Evolutionary conservation across 805 yeast species (phyloP).

Genomic region (Teunomyces barrocoloradensis): DNA sequence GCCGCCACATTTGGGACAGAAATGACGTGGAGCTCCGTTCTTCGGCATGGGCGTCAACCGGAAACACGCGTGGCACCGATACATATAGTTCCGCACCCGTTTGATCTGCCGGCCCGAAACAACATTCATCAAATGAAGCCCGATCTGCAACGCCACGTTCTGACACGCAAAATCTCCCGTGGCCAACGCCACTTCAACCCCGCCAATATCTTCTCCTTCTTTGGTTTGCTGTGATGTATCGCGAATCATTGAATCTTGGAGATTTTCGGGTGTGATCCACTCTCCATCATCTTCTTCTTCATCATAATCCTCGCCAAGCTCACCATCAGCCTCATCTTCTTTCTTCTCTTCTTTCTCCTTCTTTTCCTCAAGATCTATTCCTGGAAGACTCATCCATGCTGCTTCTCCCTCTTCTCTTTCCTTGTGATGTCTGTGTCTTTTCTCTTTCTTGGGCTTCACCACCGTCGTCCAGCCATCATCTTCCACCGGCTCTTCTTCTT

Average conservation of each 20-base stretch:
- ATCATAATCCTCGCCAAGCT: slow-evolving; percentile 49
- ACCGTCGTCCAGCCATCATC: slow-evolving; percentile 25
- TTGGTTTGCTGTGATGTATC: slow-evolving; percentile 60
- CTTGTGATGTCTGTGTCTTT: slow-evolving; percentile 4
- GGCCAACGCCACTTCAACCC: slow-evolving; percentile 67
- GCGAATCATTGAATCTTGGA: slow-evolving; percentile 64
- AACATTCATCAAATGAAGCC: slow-evolving; percentile 80
- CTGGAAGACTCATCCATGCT: slow-evolving; percentile 2
- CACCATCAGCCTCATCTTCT: slow-evolving; percentile 5
- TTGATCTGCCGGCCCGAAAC: slow-evolving; percentile 82
- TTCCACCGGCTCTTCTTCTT: slow-evolving; percentile 11
- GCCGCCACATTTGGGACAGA: slow-evolving; percentile 96
- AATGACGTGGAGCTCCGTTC: slow-evolving; percentile 74
- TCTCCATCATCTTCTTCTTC: slow-evolving; percentile 81
- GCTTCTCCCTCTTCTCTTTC: slow-evolving; percentile 5
- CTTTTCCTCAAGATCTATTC: slow-evolving; percentile 8
- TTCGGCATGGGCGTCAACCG: slow-evolving; percentile 73
- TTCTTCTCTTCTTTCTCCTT: slow-evolving; percentile 4
- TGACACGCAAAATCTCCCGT: slow-evolving; percentile 98
- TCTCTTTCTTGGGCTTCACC: slow-evolving; percentile 11
- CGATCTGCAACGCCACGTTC: slow-evolving; percentile 89
- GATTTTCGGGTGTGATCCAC: slow-evolving; percentile 91
- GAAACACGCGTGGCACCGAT: slow-evolving; percentile 97
- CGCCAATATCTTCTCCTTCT: slow-evolving; percentile 30
- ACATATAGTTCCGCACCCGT: slow-evolving; percentile 86